phyloP scores from a whole-genome alignment of 306 rosid genomes.

The Rosa persica region DNA sequence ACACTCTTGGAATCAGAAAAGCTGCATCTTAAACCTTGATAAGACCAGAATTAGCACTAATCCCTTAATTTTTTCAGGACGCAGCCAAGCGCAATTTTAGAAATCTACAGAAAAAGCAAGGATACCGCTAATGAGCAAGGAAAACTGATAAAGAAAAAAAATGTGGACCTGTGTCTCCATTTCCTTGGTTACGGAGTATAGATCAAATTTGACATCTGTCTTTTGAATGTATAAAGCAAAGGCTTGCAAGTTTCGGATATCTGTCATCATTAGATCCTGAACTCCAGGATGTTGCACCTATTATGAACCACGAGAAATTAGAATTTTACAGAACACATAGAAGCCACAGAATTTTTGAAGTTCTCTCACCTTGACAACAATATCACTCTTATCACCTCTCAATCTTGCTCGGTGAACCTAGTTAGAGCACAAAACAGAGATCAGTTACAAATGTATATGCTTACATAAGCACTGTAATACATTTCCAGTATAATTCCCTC shows the following conservation, averaged over 20 bases:
- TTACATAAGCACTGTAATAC: conserved; percentile 19
- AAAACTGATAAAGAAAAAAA: conserved; percentile 26
- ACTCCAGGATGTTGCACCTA: conserved; percentile 99
- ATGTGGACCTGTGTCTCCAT: conserved; percentile 85
- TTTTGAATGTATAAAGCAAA: conserved; percentile 89
- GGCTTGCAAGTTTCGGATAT: conserved; percentile 87
- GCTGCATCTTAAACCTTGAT: not conserved
- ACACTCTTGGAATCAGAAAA: not conserved
- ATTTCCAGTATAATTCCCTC: conserved; percentile 22
- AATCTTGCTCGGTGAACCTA: conserved; percentile 91
- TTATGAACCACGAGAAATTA: conserved; percentile 33
- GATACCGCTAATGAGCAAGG: not conserved
- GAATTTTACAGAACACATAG: conserved; percentile 24
- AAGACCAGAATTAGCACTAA: not conserved
- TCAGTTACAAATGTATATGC: conserved; percentile 29
- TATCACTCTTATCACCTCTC: conserved; percentile 67
- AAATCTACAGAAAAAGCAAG: not conserved
- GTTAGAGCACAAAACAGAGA: conserved; percentile 29
- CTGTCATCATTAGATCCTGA: conserved; percentile 98
- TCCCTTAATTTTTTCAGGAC: not conserved
- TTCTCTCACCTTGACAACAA: conserved; percentile 85
- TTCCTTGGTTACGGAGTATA: conserved; percentile 87
- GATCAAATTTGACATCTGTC: conserved; percentile 91
- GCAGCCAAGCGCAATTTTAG: not conserved
- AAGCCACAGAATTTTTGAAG: conserved; percentile 13